phyloP scores from a whole-genome alignment of 192 early-diverging fungal genomes.

The Gryganskiella cystojenkinii region DNA sequence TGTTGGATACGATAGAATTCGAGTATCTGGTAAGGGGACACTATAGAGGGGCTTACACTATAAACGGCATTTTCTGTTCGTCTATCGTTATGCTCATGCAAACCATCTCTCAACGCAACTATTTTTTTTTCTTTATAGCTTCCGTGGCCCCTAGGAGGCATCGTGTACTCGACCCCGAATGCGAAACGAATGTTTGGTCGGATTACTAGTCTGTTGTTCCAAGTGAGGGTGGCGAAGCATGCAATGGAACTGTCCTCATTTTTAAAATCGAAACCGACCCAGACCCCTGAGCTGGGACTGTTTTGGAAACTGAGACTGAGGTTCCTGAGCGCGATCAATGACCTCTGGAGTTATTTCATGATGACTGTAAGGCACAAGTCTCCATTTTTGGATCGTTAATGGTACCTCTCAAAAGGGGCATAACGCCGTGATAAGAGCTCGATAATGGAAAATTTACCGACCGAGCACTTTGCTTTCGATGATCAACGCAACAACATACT shows the following conservation, averaged over 20 bases:
- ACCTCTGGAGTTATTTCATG: conserved; percentile 52
- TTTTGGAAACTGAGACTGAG: conserved; percentile 38
- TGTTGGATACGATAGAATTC: conserved; percentile 31
- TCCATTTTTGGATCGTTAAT: neutral
- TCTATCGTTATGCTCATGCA: too few relatives aligned
- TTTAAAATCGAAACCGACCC: conserved; percentile 25
- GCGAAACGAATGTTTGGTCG: conserved; percentile 39
- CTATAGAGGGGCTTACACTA: too few relatives aligned
- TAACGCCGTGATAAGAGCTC: neutral
- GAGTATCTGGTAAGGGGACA: conserved; percentile 50
- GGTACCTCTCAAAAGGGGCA: neutral
- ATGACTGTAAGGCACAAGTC: conserved; percentile 21
- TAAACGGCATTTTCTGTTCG: too few relatives aligned
- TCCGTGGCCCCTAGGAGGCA: conserved; percentile 38
- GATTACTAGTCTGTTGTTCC: conserved; percentile 33
- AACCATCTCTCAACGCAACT: neutral
- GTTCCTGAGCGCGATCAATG: conserved; percentile 32
- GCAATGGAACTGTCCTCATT: conserved; percentile 24
- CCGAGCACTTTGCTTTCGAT: neutral
- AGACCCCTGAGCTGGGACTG: neutral
- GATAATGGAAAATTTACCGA: neutral
- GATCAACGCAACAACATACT: too few relatives aligned
- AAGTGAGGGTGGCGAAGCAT: conserved; percentile 35
- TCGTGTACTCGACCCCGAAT: conserved; percentile 24
- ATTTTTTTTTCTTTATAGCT: neutral